Base-by-base conservation (phyloP, 2,329 filamentous ascomycete species). In the Colletotrichum sp. region DNA sequence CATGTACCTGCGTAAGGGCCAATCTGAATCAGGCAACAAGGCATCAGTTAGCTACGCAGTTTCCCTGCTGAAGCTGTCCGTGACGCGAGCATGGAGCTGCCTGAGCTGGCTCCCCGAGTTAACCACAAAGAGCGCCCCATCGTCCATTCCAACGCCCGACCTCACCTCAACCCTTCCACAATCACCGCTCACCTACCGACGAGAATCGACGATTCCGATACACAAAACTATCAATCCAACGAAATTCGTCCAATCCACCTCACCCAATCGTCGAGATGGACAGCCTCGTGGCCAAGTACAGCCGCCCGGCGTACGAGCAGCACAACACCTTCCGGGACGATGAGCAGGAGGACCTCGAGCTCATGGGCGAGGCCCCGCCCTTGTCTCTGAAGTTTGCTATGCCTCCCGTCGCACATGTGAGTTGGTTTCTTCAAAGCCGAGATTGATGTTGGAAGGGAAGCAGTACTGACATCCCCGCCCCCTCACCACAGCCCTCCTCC, bases 381-480 rank as follows among this genome's bases (percentile, higher is more conserved):
- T 90, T 98, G 80, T 96, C 95, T 70, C 92, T 98, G 84, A 98
- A 96, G 87, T 99, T 99, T 87, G 95, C 95, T 81, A 94, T 99
- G 87, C 97, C 97, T 73, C 96, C 97, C 69, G 92, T 99, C 85
- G 93, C 95, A 81, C 94, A 98, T 87, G 96, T 98, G 88, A 82
- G 93, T 86, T 72, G 67, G 18, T 15, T 32, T 39, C 6, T 28
- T 26, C 8, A 12, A 57, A 13, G 13, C 28, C 30, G 6, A 7
- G 10, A 21, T 52, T 13, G n/a, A 52, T 52, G 10, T 52, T 52
- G 43, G 43, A 52, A 52, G 43, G 43, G n/a, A 52, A 66, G 34
- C 26, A 61, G 71, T 67, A 52, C 76, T 78, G 52, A 77, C 67
- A 60, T 67, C 10, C 28, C 59, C 34, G 34, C 28, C 57, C 30